A percentile compares a stretch with the other conserved stretches of the same genome.
Conservation (phyloP, 2,329 filamentous ascomycete species). For the Raffaelea albimanens region DNA sequence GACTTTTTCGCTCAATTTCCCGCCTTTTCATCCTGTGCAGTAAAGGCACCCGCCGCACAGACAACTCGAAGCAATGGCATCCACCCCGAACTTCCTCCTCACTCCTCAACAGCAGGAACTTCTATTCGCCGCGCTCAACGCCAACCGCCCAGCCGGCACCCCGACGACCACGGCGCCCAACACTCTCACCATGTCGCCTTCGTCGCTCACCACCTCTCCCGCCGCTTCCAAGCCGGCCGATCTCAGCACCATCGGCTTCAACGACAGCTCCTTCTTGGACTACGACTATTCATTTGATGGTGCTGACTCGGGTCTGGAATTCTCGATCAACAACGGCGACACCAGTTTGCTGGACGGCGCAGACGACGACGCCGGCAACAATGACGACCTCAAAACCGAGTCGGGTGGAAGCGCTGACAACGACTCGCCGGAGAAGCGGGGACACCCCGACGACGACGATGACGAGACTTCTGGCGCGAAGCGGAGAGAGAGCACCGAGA, state of each 20-base stretch:
- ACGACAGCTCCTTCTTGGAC: conserved; percentile 76
- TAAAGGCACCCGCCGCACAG: too few species aligned
- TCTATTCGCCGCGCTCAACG: conserved; percentile 66
- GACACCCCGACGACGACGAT: conserved; percentile 62
- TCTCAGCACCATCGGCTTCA: conserved; percentile 35
- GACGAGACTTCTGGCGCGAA: conserved; percentile 50
- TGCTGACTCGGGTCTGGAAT: conserved; percentile 62
- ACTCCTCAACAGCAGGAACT: conserved; percentile 70
- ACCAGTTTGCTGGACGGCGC: conserved; percentile 26
- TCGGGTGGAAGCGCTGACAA: conserved; percentile 49
- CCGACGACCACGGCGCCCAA: neutral
- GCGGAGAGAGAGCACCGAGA: conserved; percentile 74
- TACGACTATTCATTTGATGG: conserved; percentile 70
- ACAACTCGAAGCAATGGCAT: conserved; percentile 10
- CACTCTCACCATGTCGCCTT: conserved; percentile 34
- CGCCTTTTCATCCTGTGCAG: neutral
- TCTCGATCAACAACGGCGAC: conserved; percentile 47
- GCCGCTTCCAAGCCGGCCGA: conserved; percentile 33
- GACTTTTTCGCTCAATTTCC: neutral
- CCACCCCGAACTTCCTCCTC: conserved; percentile 51
- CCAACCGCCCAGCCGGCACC: conserved; percentile 44
- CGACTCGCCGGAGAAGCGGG: conserved; percentile 59
- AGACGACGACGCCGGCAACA: conserved; percentile 15
- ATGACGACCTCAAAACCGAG: conserved; percentile 19
- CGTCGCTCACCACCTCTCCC: conserved; percentile 40